Evolutionary conservation across 768 basidiomycete genomes (phyloP).

Genomic region (Leccinum rimulosum): DNA sequence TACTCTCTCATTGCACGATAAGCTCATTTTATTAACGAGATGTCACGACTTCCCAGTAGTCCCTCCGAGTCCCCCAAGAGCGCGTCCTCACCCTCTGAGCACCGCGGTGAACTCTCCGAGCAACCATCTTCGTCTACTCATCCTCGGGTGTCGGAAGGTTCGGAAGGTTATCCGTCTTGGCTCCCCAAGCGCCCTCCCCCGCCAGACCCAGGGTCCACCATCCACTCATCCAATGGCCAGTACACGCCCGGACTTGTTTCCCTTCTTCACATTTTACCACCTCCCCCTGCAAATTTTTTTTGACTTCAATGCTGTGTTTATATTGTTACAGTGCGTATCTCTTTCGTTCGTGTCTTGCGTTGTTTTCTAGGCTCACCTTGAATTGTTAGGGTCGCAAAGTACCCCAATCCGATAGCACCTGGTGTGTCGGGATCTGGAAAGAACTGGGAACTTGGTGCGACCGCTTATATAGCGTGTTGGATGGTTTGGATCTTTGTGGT

Average conservation of each 20-base stretch:
- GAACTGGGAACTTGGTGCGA: too few species aligned
- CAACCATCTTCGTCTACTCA: constrained; percentile 36
- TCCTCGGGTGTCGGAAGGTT: constrained; percentile 38
- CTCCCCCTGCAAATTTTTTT: too few species aligned
- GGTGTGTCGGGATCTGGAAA: too few species aligned
- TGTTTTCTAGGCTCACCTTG: too few species aligned
- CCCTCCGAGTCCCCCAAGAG: constrained; percentile 33
- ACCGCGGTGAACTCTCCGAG: constrained; percentile 30
- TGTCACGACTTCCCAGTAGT: constrained; percentile 33
- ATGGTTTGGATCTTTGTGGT: too few species aligned
- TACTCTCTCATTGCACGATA: constrained; percentile 31
- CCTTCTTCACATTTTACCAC: too few species aligned
- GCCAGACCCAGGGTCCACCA: constrained; percentile 70
- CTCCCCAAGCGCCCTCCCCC: constrained; percentile 75
- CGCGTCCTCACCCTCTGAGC: constrained; percentile 28
- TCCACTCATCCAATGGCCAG: constrained; percentile 54
- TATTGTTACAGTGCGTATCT: too few species aligned
- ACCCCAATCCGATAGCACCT: too few species aligned
- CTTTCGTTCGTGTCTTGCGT: too few species aligned
- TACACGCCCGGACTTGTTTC: constrained; percentile 25
- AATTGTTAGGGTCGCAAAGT: too few species aligned
- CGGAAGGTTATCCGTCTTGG: constrained; percentile 83
- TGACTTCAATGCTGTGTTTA: too few species aligned
- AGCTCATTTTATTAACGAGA: constrained; percentile 33
- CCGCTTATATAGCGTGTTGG: too few species aligned